Evolutionary conservation across 305 asterid species (phyloP), one percentile per base, ranked within the genome.

Genomic region (Fraxinus floribunda): DNA sequence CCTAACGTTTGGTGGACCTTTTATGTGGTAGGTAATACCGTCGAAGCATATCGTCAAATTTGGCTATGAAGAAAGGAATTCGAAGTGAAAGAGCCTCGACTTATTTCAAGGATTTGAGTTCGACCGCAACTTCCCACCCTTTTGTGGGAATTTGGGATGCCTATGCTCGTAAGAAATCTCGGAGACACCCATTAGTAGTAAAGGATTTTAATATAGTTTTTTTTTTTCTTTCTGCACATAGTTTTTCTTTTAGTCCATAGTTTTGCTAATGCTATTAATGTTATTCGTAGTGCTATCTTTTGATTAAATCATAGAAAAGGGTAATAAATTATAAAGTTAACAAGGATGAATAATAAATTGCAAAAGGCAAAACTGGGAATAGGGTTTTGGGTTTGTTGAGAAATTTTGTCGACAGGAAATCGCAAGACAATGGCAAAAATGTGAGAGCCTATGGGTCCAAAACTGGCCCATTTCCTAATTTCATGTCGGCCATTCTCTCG

Each of bases 401-500:
- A 71, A 32, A 68, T 55, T 46, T 81, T 29, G 64, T 60, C 49
- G 13, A 82, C 34, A 32, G 83, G 60, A 82, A 87, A 84, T 85
- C 84, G 29, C 44, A 82, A 86, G 88, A 83, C 49, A 80, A 70
- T 46, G 78, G 91, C 77, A 83, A 88, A 89, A 85, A 89, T 84
- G 81, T 84, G 78, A 86, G 85, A 89, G 86, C 85, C 90, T 91
- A 91, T 83, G 76, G 75, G 76, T 32, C 81, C 79, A 84, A 80
- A 85, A 52, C 78, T 89, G 90, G 91, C 91, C 97, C 96, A 85
- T 55, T 87, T 83, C 87, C 82, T 83, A 81, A 93, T 89, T 81
- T 86, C 84, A 77, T 91, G 97, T 91, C 92, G 84, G 87, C 90
- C 87, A 80, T 80, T 79, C 75, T 36, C 39, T 74, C 34, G 64